Evolutionary conservation across 2,329 filamentous ascomycete species (phyloP).

Genomic region (Seiridium unicorne): DNA sequence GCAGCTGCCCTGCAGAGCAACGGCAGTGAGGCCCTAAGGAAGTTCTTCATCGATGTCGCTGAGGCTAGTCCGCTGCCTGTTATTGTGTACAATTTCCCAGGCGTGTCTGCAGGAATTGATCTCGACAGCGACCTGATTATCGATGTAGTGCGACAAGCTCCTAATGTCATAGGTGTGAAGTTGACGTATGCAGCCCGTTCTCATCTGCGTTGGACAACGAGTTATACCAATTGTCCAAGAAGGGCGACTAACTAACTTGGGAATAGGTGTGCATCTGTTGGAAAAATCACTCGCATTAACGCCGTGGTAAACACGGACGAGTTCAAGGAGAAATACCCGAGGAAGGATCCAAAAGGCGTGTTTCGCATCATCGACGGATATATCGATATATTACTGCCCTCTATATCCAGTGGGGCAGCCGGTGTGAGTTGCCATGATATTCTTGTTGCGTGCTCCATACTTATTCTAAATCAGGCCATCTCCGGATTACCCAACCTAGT

Average conservation of each 20-base stretch:
- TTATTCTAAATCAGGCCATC: not conserved
- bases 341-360: not conserved
- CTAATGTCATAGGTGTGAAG: slow-evolving; percentile 60
- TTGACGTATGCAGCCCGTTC: slow-evolving; percentile 38
- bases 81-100: slow-evolving; percentile 63
- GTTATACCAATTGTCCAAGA: too few species aligned
- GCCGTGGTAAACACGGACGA: slow-evolving; percentile 11
- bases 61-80: slow-evolving; percentile 53
- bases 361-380: slow-evolving; percentile 16
- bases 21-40: slow-evolving; percentile 44
- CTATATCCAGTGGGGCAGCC: slow-evolving; percentile 13
- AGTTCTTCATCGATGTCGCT: slow-evolving; percentile 61
- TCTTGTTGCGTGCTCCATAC: not conserved
- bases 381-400: slow-evolving; percentile 15
- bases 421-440: slow-evolving; percentile 9
- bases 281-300: slow-evolving; percentile 42
- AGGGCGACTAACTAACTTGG: not conserved
- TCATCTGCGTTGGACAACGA: too few species aligned
- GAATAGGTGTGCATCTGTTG: slow-evolving; percentile 45
- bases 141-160: slow-evolving; percentile 41
- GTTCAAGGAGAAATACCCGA: slow-evolving; percentile 9
- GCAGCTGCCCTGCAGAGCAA: slow-evolving; percentile 51
- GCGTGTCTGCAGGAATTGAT: slow-evolving; percentile 52
- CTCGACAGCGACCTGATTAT: slow-evolving; percentile 54
- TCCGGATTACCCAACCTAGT: not conserved